A percentile compares a stretch with the other conserved stretches of the same genome.
phyloP scores from a whole-genome alignment of 768 basidiomycete species.

The Boletus insuetus region DNA sequence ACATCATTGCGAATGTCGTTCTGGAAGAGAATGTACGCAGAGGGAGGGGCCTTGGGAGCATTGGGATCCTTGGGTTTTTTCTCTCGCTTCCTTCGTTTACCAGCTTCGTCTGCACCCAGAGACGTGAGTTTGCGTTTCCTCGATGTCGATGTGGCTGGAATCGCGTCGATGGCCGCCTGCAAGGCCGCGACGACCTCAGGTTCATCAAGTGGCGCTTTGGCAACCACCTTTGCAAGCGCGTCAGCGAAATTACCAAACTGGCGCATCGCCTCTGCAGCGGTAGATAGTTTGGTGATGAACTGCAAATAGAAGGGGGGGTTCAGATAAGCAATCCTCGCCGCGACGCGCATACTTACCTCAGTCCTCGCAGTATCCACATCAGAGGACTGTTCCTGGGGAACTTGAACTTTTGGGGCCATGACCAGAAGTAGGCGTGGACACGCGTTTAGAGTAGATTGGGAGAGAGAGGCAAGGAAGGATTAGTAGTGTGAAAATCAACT shows the following conservation, averaged over 20 bases:
- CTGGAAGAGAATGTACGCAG: constrained; percentile 93
- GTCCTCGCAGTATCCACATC: constrained; percentile 29
- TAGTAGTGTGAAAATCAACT: constrained; percentile 40
- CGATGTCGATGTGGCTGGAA: constrained; percentile 24
- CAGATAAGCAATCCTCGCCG: constrained; percentile 12
- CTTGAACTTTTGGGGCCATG: constrained; percentile 28
- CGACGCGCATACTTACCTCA: constrained; percentile 27
- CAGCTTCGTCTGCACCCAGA: constrained; percentile 38
- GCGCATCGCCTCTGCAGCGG: constrained; percentile 62
- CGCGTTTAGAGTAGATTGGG: constrained; percentile 26
- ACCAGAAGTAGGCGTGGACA: constrained; percentile 11
- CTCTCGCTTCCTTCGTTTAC: constrained; percentile 33
- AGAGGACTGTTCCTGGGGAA: constrained; percentile 21
- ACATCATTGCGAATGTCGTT: constrained; percentile 81
- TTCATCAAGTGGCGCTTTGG: constrained; percentile 36
- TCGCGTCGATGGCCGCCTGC: constrained; percentile 31
- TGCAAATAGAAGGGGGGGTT: constrained; percentile 31
- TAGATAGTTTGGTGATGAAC: constrained; percentile 54
- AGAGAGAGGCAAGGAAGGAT: constrained; percentile 35
- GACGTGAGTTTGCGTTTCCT: constrained; percentile 52
- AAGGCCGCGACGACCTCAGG: constrained; percentile 27
- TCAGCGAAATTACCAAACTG: constrained; percentile 61
- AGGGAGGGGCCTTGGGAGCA: constrained; percentile 90
- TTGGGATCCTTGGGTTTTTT: constrained; percentile 85
- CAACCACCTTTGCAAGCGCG: constrained; percentile 50